Base-by-base conservation (phyloP, 2,329 filamentous ascomycete species). In the Colletotrichum cereale region DNA sequence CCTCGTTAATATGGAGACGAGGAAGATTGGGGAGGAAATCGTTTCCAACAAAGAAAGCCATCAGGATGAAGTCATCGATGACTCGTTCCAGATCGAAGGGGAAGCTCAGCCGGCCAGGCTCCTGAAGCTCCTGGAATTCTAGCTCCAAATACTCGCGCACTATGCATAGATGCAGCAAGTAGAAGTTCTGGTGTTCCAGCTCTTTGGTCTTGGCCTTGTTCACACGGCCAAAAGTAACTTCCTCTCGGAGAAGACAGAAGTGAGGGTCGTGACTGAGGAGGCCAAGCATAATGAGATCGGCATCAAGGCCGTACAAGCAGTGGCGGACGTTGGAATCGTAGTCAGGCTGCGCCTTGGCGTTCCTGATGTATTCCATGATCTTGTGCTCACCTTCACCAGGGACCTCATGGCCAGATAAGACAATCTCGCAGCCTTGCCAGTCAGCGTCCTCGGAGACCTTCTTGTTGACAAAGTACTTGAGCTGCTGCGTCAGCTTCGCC, bases 291-390 rank as follows among this genome's bases (percentile, higher is more conserved):
- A 99, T 99, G 74, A 99, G 85, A 85, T 99, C 96, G 55, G 96
- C 96, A 83, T 99, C 96, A 61, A 99, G 88, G 31, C 97, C 97
- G 83, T 99, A 99, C 74, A 99, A 87, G 82, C 97, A 99, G 83
- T 99, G 96, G 69, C 96, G 93, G 73, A 97, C 90, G 78, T 99
- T 98, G 61, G 94, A 89, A 80, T 97, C 92, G 82, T 99, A 99
- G 74, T 92, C 90, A 2, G 93, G 93, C 82, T 99, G 96, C 60
- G 96, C 95, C 86, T 98, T 98, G 73, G 96, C 94, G 82, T 97
- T 94, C 76, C 96, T 93, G 82, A 99, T 99, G 82, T 99, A 99
- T 83, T 99, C 97, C 96, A 99, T 99, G 83, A 99, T 97, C 85
- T 99, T 99, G 86, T 99, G 96, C 83, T 99, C 96, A 77, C 96